phyloP scores from a whole-genome alignment of 2,329 filamentous ascomycete genomes.

The Pseudocercospora cruenta region DNA sequence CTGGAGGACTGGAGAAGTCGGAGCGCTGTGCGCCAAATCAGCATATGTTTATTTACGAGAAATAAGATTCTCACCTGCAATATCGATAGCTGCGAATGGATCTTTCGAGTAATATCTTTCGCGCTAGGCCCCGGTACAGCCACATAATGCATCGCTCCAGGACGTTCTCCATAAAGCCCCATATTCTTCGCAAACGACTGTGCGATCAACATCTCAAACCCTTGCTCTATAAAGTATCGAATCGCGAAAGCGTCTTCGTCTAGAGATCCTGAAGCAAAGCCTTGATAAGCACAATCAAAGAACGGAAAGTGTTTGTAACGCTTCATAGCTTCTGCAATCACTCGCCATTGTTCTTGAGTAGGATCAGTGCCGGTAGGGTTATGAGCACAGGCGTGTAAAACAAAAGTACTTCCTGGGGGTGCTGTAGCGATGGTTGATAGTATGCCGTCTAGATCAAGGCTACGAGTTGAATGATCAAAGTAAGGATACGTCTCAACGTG shows the following conservation, averaged over 20 bases:
- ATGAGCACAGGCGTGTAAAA: conserved; percentile 96
- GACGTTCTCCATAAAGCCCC: conserved; percentile 98
- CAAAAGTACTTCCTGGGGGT: conserved; percentile 80
- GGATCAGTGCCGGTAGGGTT: conserved; percentile 98
- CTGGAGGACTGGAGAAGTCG: conserved; percentile 95
- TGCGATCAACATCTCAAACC: conserved; percentile 82
- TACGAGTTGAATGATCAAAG: conserved; percentile 91
- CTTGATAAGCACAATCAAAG: conserved; percentile 99
- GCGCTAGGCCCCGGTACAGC: conserved; percentile 70
- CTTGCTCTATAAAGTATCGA: conserved; percentile 88
- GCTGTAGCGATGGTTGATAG: conserved; percentile 84
- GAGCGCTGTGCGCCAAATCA: conserved; percentile 57
- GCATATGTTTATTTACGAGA: no score
- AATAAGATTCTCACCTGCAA: no score
- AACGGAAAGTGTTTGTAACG: conserved; percentile 86
- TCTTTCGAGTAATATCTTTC: conserved; percentile 83
- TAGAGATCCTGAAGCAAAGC: conserved; percentile 90
- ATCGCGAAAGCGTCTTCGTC: conserved; percentile 92
- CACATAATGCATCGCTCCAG: conserved; percentile 92
- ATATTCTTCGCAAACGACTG: conserved; percentile 99
- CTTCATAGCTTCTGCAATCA: conserved; percentile 86
- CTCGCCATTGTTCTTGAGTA: conserved; percentile 85
- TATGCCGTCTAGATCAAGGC: conserved; percentile 93
- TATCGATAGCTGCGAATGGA: conserved; percentile 88
- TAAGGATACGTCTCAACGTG: conserved; percentile 85